Base-by-base conservation (phyloP, 2,329 filamentous ascomycete genomes). In the Colletotrichum liaoningense region DNA sequence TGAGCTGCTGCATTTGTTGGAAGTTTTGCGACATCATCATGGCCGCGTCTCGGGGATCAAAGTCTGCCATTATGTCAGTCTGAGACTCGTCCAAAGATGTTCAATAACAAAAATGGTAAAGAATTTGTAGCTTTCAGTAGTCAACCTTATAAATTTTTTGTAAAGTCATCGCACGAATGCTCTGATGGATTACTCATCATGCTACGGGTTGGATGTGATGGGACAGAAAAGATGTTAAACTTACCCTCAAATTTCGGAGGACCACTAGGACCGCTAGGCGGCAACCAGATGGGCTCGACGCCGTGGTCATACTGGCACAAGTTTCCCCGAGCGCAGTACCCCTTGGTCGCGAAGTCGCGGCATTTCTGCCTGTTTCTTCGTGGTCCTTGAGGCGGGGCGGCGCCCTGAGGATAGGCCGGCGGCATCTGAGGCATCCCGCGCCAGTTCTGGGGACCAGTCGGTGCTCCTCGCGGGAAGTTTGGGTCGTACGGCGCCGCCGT, bases 251-350 rank as follows among this genome's bases (percentile, higher is more conserved):
- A 55, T 12, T 68, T 52, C 28, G 57, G 63, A 55, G 68, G 63
- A 33, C 52, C 63, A 33, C 28, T 72, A 59, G 49, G 63, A 42
- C 65, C 73, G 63, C 26, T 67, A 7, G 55, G 63, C 19, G 70
- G 62, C 22, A 75, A 22, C 66, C 66, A 67, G 30, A 74, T 67
- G n/a, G 73, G 71, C 58, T 75, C 70, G 79, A 60, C 86, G 9
- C 89, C 90, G 79, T 96, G 94, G 76, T 94, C 91, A 77, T 89
- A 95, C 52, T 86, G 88, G 81, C 94, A 95, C 26, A 87, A 88
- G 77, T 86, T 90, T 3, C 93, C 93, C 52, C 91, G 85, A 6
- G 90, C 87, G 79, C 94, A 95, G 77, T 89, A 94, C 0, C 94
- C 94, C 76, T 93, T 93, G 1, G 84, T 89, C 71, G 94, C 92